Percentiles rank a stretch among this genome's conserved stretches.
Conservation (phyloP, 1,284 basidiomycete genomes). For the Rhizoctonia solani region DNA sequence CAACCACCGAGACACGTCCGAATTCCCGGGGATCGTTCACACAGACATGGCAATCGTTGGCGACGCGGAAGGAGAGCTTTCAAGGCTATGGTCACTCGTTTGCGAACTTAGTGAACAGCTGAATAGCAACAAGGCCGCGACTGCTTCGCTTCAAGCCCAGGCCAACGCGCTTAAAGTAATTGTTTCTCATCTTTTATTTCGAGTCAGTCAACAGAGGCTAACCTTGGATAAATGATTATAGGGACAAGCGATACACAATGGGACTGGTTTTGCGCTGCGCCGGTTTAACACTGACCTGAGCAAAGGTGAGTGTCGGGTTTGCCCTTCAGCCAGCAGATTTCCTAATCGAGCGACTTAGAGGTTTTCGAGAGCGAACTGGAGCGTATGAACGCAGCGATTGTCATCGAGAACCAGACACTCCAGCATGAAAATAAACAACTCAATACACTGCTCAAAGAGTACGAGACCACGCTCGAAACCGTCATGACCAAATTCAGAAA, state of each 20-base stretch:
- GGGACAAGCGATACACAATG: conserved; percentile 78
- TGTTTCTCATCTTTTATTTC: conserved; percentile 35
- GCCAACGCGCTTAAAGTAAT: conserved; percentile 79
- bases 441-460: conserved; percentile 86
- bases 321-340: conserved; percentile 27
- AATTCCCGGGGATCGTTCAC: background rate
- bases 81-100: conserved; percentile 76
- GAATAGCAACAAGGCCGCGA: conserved; percentile 79
- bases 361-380: conserved; percentile 92
- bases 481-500: conserved; percentile 96
- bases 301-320: conserved; percentile 70
- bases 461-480: conserved; percentile 91
- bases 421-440: conserved; percentile 95
- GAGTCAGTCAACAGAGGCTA: conserved; percentile 66
- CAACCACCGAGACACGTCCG: conserved; percentile 23
- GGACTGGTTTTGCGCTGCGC: conserved; percentile 80
- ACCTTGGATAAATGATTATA: too few species aligned
- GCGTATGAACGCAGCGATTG: conserved; percentile 83
- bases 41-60: conserved; percentile 36
- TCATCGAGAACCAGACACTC: conserved; percentile 92
- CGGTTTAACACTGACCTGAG: conserved; percentile 94
- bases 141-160: conserved; percentile 72
- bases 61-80: conserved; percentile 64
- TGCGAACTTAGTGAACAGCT: conserved; percentile 87
- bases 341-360: conserved; percentile 58